Evolutionary conservation across 768 basidiomycete species (phyloP).

Genomic region (Suillus discolor): DNA sequence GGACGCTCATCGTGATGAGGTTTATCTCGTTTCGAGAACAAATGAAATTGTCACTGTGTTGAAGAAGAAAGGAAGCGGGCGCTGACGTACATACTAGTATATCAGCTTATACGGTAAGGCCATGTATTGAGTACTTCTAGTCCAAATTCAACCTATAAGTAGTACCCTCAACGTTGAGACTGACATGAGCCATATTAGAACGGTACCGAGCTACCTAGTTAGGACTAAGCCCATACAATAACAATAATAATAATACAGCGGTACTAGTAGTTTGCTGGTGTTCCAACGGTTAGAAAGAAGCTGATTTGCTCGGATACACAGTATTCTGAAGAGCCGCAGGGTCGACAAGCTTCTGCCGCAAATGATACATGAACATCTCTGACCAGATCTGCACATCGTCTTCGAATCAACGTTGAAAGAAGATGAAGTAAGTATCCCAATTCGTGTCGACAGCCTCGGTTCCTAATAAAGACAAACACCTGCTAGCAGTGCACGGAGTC

Average conservation of each 20-base stretch:
- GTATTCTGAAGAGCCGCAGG: too few species aligned
- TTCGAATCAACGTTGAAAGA: not conserved
- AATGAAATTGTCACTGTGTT: not conserved
- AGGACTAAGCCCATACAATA: not conserved
- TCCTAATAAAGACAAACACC: slow-evolving; percentile 35
- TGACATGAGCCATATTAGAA: not conserved
- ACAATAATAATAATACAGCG: too few species aligned
- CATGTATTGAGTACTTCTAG: not conserved
- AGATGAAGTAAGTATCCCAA: slow-evolving; percentile 1
- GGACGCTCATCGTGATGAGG: slow-evolving; percentile 69
- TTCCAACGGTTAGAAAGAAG: not conserved
- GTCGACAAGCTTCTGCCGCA: not conserved
- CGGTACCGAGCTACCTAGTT: not conserved
- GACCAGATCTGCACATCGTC: not conserved
- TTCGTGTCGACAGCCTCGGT: slow-evolving; percentile 18
- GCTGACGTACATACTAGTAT: not conserved
- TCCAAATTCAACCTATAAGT: not conserved
- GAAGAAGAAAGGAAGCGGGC: not conserved
- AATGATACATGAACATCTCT: not conserved
- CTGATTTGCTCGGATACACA: too few species aligned
- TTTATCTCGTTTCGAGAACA: not conserved
- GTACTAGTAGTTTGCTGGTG: not conserved
- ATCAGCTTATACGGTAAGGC: not conserved
- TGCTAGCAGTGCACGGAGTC: slow-evolving; percentile 31
- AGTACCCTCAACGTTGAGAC: too few species aligned